Base-by-base conservation (phyloP, 768 basidiomycete genomes). In the Agaricus subrufescens region DNA sequence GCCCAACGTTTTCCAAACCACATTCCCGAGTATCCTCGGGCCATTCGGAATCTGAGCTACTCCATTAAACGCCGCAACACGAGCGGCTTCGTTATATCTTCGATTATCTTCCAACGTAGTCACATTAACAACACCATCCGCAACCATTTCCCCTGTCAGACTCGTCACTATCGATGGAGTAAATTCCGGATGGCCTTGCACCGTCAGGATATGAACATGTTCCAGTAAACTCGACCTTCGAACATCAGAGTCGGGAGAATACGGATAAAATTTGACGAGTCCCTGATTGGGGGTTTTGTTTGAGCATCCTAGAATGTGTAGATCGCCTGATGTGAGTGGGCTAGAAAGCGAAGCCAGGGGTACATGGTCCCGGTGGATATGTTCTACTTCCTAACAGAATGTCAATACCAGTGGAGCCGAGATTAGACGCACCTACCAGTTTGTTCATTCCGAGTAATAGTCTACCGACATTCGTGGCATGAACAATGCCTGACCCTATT, bases 151-250 rank as follows among this genome's bases (percentile, higher is more conserved):
- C 4, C 11, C 6, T 8, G 45, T 73, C 30, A 93, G 59, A 50
- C 69, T 74, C 25, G 71, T 63, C 39, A 88, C 75, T 52, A 93
- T 82, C 23, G 72, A 66, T 42, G 81, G 71, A 0, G 81, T 85
- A 70, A 90, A 97, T 65, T 97, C 95, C 0, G 95, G 94, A 67
- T 96, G 95, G 0, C 94, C 95, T 67, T 98, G 94, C 2, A 92
- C 67, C 1, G 90, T 85, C 54, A 97, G 69, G 40, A 96, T 83
- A 30, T 89, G 90, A 19, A 91, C 82, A 72, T 14, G 71, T 62
- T 11, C 76, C 62, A 12, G 52, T 45, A 53, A 58, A 45, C 5
- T 53, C 3, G 10, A 9, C 47, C 27, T 30, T 7, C n/a, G 37
- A 23, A 8, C 27, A 15, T 47, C n/a, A 8, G 26, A n/a, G 44